These are phyloP conservation scores for Capsicum rhomboideum DNA, from an alignment of 257 asterid genomes.

Conservation along the genomic window DNA sequence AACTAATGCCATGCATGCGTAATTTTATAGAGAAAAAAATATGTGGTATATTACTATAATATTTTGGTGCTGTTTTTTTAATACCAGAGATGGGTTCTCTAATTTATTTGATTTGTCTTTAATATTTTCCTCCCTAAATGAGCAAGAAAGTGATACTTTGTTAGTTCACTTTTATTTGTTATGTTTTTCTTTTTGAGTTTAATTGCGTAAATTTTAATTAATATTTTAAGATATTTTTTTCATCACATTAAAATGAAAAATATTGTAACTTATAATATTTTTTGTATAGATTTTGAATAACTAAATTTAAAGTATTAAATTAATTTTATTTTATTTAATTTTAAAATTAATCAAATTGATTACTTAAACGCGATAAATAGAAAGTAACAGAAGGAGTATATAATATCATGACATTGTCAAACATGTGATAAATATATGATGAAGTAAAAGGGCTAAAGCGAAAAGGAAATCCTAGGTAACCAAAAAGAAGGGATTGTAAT, in stretches of 20 bases:
- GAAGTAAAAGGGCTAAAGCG: constrained; percentile 7
- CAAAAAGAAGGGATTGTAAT: neutral
- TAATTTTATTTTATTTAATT: too few relatives aligned
- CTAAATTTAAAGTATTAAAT: too few relatives aligned
- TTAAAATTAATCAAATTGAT: too few relatives aligned
- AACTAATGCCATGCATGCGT: neutral
- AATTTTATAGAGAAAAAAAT: neutral
- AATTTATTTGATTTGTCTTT: neutral
- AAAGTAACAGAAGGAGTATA: too few relatives aligned
- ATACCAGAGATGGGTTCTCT: neutral
- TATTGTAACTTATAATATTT: too few relatives aligned
- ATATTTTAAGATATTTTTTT: too few relatives aligned
- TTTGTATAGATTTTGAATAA: too few relatives aligned
- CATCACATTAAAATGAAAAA: too few relatives aligned
- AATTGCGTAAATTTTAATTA: too few relatives aligned
- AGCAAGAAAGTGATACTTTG: neutral
- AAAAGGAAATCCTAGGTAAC: constrained; percentile 24
- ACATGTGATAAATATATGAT: neutral
- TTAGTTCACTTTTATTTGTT: too few relatives aligned
- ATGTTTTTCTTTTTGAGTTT: too few relatives aligned
- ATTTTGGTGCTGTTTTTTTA: neutral
- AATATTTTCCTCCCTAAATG: neutral
- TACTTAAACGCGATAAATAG: too few relatives aligned
- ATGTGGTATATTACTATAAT: neutral
- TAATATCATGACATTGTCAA: neutral